A percentile compares a stretch with the other conserved stretches of the same genome.
These are phyloP conservation scores for Rubus parviflorus DNA, from an alignment of 306 rosid species.

Conservation along the genomic window DNA sequence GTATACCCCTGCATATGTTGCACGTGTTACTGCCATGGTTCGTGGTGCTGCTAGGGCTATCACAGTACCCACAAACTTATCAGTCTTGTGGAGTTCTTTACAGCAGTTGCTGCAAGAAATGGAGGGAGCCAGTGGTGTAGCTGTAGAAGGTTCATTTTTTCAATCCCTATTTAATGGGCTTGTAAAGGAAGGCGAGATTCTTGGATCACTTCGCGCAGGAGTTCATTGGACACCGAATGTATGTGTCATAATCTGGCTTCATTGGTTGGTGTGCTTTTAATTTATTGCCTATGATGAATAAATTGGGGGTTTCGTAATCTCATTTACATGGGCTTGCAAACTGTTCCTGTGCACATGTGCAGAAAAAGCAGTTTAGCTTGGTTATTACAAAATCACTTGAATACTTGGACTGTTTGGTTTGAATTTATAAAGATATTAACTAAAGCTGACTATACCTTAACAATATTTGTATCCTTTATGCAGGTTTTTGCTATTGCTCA, in stretches of 20 bases:
- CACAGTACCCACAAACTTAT: constrained; percentile 79
- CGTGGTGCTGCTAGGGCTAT: constrained; percentile 86
- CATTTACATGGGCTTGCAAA: constrained; percentile 1
- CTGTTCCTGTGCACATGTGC: neutral
- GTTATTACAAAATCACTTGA: constrained; percentile 8
- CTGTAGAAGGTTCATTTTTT: constrained; percentile 81
- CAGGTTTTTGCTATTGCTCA: constrained; percentile 95
- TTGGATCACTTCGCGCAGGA: constrained; percentile 93
- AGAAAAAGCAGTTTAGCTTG: constrained; percentile 1
- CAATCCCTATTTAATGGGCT: constrained; percentile 87
- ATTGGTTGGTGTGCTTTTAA: constrained; percentile 11
- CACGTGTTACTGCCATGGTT: constrained; percentile 89
- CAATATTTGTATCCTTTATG: constrained; percentile 29
- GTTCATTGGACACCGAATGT: constrained; percentile 98
- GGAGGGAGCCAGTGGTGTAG: constrained; percentile 84
- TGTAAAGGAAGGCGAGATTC: constrained; percentile 74
- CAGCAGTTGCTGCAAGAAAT: constrained; percentile 83
- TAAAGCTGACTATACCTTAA: constrained; percentile 10
- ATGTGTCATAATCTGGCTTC: constrained; percentile 40
- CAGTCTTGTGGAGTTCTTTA: constrained; percentile 71
- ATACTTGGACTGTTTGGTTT: neutral
- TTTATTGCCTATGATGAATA: neutral
- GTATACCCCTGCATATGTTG: constrained; percentile 97
- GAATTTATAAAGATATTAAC: neutral
- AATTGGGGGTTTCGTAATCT: neutral